A percentile compares a stretch with the other conserved stretches of the same genome.
phyloP scores from a whole-genome alignment of 108 stramenopile species.

The Conticribra guillardii region DNA sequence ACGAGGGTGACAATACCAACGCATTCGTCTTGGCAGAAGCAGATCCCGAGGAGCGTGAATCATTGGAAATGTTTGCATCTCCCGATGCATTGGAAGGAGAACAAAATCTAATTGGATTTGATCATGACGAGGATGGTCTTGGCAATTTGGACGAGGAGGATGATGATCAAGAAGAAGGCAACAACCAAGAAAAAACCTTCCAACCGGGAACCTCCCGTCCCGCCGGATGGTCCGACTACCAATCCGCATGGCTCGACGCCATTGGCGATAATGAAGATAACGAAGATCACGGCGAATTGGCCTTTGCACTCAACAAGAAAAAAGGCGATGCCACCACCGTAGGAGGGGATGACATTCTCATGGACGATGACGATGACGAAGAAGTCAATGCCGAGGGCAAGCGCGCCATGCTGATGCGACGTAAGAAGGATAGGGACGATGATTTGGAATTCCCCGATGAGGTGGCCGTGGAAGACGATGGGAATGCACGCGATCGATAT shows the following conservation, averaged over 20 bases:
- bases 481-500: slow-evolving; percentile 90
- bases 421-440: slow-evolving; percentile 80
- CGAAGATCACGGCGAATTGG: slow-evolving; percentile 83
- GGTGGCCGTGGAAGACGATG: slow-evolving; percentile 92
- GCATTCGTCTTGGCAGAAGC: slow-evolving; percentile 37
- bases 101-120: slow-evolving; percentile 98
- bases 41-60: slow-evolving; percentile 69
- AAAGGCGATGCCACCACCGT: slow-evolving; percentile 46
- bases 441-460: slow-evolving; percentile 98
- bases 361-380: slow-evolving; percentile 80
- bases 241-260: slow-evolving; percentile 95
- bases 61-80: slow-evolving; percentile 87
- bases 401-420: slow-evolving; percentile 58
- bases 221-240: slow-evolving; percentile 95
- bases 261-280: slow-evolving; percentile 69
- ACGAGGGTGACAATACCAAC: slow-evolving; percentile 11
- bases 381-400: slow-evolving; percentile 71
- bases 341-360: slow-evolving; percentile 44
- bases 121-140: slow-evolving; percentile 71
- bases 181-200: slow-evolving; percentile 34
- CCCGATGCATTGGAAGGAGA: slow-evolving; percentile 96
- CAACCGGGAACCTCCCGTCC: slow-evolving; percentile 64
- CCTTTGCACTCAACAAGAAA: slow-evolving; percentile 79
- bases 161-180: slow-evolving; percentile 47
- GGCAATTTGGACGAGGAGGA: slow-evolving; percentile 57